Percentiles rank a stretch among this genome's conserved stretches.
These are phyloP conservation scores for Blastocladiella britannica DNA, from an alignment of 192 early-diverging fungal species.

Conservation along the genomic window DNA sequence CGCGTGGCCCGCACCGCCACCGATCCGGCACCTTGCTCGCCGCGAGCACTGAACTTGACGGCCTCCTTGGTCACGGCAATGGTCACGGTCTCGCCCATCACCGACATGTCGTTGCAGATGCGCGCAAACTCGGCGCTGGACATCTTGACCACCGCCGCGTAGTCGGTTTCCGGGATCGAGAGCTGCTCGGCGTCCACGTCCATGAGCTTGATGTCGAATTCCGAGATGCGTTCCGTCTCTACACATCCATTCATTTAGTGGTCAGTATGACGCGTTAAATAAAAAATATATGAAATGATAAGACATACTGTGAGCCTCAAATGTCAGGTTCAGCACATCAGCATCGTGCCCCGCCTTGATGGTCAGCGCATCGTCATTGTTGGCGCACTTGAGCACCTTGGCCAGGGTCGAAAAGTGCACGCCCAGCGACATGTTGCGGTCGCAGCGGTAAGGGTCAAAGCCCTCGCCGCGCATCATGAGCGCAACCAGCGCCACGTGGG, in stretches of 20 bases:
- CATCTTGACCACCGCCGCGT: conserved; percentile 78
- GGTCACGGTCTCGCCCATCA: conserved; percentile 68
- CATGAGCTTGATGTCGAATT: conserved; percentile 97
- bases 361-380: conserved; percentile 76
- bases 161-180: conserved; percentile 83
- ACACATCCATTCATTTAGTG: not conserved
- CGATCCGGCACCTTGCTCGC: conserved; percentile 72
- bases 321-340: conserved; percentile 52
- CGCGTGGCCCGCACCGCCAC: conserved; percentile 54
- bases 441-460: conserved; percentile 75
- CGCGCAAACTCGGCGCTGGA: conserved; percentile 73
- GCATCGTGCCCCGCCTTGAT: conserved; percentile 73
- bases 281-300: not conserved
- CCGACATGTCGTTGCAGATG: conserved; percentile 67
- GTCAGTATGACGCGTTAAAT: not conserved
- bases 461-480: conserved; percentile 61
- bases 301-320: conserved; percentile 24
- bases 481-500: conserved; percentile 85
- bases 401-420: conserved; percentile 62
- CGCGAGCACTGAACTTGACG: conserved; percentile 65
- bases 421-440: conserved; percentile 73
- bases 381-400: conserved; percentile 87
- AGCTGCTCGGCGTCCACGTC: conserved; percentile 92
- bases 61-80: conserved; percentile 87
- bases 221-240: conserved; percentile 47